Conservation (phyloP, 2,329 filamentous ascomycete species). For the Verticillium longisporum region DNA sequence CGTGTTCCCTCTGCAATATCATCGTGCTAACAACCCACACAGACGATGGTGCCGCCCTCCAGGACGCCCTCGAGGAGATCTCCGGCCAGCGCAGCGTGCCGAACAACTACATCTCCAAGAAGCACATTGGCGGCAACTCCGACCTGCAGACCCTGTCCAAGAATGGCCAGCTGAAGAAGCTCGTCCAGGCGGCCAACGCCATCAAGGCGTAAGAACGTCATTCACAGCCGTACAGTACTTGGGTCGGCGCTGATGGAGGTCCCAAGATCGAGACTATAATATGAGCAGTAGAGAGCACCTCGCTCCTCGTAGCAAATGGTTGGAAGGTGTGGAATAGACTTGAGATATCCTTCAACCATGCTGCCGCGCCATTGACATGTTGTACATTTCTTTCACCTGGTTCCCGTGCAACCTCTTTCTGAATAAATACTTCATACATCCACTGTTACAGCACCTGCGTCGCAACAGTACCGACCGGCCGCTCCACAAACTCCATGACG, state of each 20-base stretch:
- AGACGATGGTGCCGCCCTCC: conserved; percentile 80
- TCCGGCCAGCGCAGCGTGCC: conserved; percentile 84
- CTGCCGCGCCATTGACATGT: not conserved
- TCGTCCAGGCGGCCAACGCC: conserved; percentile 36
- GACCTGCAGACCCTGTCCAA: conserved; percentile 61
- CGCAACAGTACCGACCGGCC: conserved; percentile 81
- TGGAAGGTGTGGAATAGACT: not conserved
- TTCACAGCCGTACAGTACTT: not conserved
- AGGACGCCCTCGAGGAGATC: conserved; percentile 74
- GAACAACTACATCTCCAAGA: conserved; percentile 85
- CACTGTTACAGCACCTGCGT: conserved; percentile 56
- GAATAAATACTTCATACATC: too few relatives aligned
- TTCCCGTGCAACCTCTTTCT: too few relatives aligned
- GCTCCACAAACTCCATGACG: conserved; percentile 78
- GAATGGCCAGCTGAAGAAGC: conserved; percentile 28
- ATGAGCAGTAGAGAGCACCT: not conserved
- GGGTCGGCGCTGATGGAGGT: not conserved
- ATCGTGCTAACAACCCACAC: conserved; percentile 12
- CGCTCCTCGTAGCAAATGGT: too few relatives aligned
- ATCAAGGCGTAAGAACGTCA: conserved; percentile 29
- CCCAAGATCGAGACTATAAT: not conserved
- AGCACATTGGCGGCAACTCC: conserved; percentile 96
- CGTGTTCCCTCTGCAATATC: not conserved
- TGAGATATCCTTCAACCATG: not conserved
- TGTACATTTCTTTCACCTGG: not conserved